Conservation (phyloP, 805 yeast genomes). For the Saccharomycopsis oosterbeekiorum region DNA sequence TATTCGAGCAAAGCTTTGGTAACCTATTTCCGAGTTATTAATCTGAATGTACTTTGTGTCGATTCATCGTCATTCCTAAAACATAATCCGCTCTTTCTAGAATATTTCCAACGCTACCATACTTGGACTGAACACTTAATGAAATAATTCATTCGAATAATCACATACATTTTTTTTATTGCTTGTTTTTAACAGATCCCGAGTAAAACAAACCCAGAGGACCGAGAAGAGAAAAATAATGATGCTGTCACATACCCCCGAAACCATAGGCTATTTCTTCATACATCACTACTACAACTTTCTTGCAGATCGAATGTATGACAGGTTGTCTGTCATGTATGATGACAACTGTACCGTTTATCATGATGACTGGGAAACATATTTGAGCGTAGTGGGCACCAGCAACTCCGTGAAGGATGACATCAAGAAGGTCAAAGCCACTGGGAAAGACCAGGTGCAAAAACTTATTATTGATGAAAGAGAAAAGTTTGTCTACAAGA, state of each 20-base stretch:
- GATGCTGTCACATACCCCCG: background rate
- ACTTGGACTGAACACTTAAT: too few relatives aligned
- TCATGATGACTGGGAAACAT: background rate
- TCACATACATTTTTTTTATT: too few relatives aligned
- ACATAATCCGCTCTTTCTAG: too few relatives aligned
- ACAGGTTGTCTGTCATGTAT: background rate
- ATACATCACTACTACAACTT: constrained; percentile 1
- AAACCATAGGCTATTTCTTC: background rate
- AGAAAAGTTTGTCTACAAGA: background rate
- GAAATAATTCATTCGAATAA: too few relatives aligned
- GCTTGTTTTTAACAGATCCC: too few relatives aligned
- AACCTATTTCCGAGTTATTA: too few relatives aligned
- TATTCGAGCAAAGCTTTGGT: too few relatives aligned
- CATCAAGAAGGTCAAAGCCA: background rate
- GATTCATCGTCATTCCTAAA: too few relatives aligned
- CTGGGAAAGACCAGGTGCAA: background rate
- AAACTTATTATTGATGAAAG: background rate
- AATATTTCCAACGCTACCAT: too few relatives aligned
- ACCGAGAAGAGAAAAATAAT: background rate
- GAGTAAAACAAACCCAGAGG: too few relatives aligned
- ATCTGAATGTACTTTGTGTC: too few relatives aligned
- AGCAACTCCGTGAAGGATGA: background rate
- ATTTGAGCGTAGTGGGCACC: background rate
- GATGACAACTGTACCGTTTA: background rate
- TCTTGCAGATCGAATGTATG: background rate